Evolutionary conservation across 768 basidiomycete species (phyloP), one percentile per base, ranked within the genome.

Genomic region (Leucogyrophana mollusca): DNA sequence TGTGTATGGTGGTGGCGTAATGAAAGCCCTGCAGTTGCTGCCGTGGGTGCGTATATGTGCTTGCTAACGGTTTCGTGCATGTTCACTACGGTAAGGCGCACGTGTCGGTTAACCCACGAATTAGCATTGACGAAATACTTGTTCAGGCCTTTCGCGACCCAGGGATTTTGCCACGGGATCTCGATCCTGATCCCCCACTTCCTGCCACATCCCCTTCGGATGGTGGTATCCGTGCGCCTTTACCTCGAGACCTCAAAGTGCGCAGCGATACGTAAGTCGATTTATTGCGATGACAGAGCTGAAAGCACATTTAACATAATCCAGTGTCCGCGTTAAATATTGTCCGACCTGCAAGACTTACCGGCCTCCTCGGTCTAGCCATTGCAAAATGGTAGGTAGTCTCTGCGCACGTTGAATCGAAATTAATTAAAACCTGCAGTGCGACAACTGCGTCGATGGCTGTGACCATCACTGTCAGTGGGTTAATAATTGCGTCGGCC

Each of bases 401-500:
- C 30, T n/a, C 24, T 40, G 10, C 16, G 18, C 13, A 22, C 23
- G 24, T 40, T 6, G 27, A 30, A 6, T 30, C 6, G 27, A 30
- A 30, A 30, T 30, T 7, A 30, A 7, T 30, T 30, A 30, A 30
- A 13, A 6, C 13, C 6, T 30, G 2, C 54, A 94, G 88, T 99
- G 95, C 61, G 92, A 96, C 56, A 98, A 98, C 61, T 99, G 95
- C 59, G 92, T 97, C 13, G 94, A 97, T 54, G 85, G 86, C 9
- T 97, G 94, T 54, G 94, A 95, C 63, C 90, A 94, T 60, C 91
- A 92, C 60, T 90, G 86, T 52, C 85, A 85, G 60, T 89, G 86
- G 87, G 82, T 99, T 16, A 96, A 97, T 64, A 96, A 93, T 61
- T 98, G 96, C 62, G 79, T 99, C 33, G 96, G 96, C 6, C 80